These are phyloP conservation scores for Ambrosiella beaveri DNA, from an alignment of 2,329 filamentous ascomycete genomes.

Conservation along the genomic window DNA sequence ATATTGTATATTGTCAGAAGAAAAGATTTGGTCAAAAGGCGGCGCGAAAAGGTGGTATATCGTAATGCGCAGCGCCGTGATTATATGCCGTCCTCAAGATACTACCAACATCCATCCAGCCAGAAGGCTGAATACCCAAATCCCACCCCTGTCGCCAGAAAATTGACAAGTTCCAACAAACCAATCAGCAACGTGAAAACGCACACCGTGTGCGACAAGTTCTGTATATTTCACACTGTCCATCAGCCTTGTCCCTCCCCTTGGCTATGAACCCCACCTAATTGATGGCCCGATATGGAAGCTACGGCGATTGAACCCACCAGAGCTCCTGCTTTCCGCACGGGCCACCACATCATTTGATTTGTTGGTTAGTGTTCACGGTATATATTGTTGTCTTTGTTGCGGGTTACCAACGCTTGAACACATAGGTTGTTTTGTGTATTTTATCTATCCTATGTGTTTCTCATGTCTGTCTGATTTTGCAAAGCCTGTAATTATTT, in stretches of 20 bases:
- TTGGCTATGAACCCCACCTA: background rate
- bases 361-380: background rate
- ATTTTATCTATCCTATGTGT: background rate
- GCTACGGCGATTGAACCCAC: background rate
- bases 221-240: background rate
- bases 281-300: background rate
- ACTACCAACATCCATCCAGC: no score
- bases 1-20: no score
- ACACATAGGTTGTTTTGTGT: background rate
- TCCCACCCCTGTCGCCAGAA: background rate
- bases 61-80: no score
- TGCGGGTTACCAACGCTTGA: background rate
- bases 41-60: no score
- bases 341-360: background rate
- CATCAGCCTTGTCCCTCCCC: conserved; percentile 1
- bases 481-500: no score
- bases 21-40: background rate
- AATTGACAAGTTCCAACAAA: background rate
- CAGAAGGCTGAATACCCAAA: background rate
- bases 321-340: background rate
- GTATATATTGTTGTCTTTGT: background rate
- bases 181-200: background rate
- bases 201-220: background rate
- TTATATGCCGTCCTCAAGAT: no score
- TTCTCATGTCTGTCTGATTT: no score